These are phyloP conservation scores for Calonectria pseudoturangicola DNA, from an alignment of 2,329 filamentous ascomycete species.

Conservation along the genomic window DNA sequence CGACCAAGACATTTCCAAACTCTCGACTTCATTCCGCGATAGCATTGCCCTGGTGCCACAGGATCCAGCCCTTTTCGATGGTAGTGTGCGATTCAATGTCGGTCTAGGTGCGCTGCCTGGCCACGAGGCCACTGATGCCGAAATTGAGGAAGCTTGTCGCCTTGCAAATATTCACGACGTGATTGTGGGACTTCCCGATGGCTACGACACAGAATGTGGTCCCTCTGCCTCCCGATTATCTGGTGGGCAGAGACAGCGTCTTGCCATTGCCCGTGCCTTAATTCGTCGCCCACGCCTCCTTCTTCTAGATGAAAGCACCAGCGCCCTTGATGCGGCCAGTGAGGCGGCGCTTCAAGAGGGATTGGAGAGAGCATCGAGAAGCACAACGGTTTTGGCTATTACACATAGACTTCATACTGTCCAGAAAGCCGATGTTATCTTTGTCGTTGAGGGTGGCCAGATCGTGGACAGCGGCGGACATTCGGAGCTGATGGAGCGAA, in stretches of 20 bases:
- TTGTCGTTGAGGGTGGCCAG: conserved; percentile 72
- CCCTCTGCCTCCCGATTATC: conserved; percentile 85
- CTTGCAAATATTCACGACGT: conserved; percentile 82
- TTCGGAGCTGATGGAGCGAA: conserved; percentile 70
- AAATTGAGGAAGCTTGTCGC: conserved; percentile 80
- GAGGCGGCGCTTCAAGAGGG: conserved; percentile 80
- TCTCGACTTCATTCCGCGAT: conserved; percentile 66
- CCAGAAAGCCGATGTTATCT: conserved; percentile 72
- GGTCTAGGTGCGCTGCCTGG: conserved; percentile 72
- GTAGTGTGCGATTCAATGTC: conserved; percentile 74
- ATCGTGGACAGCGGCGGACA: conserved; percentile 72
- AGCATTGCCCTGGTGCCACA: conserved; percentile 74
- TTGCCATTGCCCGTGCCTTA: conserved; percentile 86
- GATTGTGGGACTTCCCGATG: conserved; percentile 77
- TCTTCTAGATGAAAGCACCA: conserved; percentile 88
- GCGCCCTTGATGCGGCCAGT: conserved; percentile 82
- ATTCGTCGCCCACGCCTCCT: conserved; percentile 82
- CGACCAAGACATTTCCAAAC: conserved; percentile 66
- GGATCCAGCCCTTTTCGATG: conserved; percentile 74
- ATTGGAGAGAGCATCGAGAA: conserved; percentile 73
- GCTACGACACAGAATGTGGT: conserved; percentile 80
- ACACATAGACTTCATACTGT: conserved; percentile 75
- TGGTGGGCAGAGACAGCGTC: conserved; percentile 85
- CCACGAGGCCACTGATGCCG: conserved; percentile 72
- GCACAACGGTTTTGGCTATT: conserved; percentile 75